Conservation (phyloP, 306 rosid species). For the Gastrolobium villosum region DNA sequence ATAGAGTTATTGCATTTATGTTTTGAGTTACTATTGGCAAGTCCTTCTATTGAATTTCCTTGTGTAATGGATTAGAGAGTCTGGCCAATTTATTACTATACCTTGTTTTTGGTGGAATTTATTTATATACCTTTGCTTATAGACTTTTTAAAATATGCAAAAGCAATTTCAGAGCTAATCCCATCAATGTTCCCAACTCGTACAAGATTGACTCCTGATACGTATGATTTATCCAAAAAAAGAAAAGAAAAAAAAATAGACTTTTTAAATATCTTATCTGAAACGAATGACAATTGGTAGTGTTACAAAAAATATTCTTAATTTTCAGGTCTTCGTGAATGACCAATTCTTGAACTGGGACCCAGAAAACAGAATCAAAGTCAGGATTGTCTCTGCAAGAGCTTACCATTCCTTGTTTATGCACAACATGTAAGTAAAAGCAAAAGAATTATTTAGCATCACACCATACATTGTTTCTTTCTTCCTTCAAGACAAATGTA, state of each 20-base stretch:
- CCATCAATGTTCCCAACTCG: no score
- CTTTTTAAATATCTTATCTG: background rate
- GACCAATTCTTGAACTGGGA: slow-evolving; percentile 97
- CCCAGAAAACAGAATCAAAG: slow-evolving; percentile 84
- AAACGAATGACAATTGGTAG: background rate
- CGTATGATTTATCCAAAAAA: no score
- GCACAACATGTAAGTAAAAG: slow-evolving; percentile 91
- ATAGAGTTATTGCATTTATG: background rate
- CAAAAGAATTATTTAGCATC: slow-evolving; percentile 6
- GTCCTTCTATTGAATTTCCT: background rate
- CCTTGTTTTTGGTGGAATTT: background rate
- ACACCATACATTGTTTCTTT: background rate
- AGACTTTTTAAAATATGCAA: background rate
- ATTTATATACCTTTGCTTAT: background rate
- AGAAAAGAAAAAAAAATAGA: background rate
- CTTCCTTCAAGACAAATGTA: no score
- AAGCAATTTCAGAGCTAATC: no score
- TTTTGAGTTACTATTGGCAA: background rate
- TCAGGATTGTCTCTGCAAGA: slow-evolving; percentile 91
- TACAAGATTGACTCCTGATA: no score
- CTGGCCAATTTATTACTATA: background rate
- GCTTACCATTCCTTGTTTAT: slow-evolving; percentile 96
- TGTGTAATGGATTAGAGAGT: background rate
- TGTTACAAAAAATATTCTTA: background rate
- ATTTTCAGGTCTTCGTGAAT: slow-evolving; percentile 83